phyloP scores from a whole-genome alignment of 2,329 filamentous ascomycete species.

The Chrysoporthe deuterocubensis region DNA sequence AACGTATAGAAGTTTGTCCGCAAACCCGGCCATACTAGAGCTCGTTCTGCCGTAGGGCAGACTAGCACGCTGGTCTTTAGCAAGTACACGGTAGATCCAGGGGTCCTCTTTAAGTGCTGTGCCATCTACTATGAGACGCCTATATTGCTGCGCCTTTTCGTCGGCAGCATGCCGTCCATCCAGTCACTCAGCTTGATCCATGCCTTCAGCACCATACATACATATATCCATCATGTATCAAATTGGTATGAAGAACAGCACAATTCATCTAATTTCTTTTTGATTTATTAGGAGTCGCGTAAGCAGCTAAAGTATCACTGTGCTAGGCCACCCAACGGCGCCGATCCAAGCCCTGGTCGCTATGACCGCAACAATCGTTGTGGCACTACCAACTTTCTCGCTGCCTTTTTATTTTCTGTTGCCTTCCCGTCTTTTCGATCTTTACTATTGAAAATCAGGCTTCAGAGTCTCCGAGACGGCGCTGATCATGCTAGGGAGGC shows the following conservation, averaged over 20 bases:
- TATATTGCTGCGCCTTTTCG: no score
- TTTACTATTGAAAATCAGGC: background rate
- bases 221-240: background rate
- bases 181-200: background rate
- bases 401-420: conserved; percentile 14
- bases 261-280: conserved; percentile 2
- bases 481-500: background rate
- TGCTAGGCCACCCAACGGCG: conserved; percentile 16
- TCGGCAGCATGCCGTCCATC: no score
- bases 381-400: conserved; percentile 28
- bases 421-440: background rate
- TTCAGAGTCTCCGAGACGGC: conserved; percentile 11
- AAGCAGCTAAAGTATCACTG: conserved; percentile 17
- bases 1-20: no score
- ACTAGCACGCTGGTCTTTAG: no score
- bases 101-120: no score
- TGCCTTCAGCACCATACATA: background rate
- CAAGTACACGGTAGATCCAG: no score
- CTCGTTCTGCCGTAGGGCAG: no score
- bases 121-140: no score
- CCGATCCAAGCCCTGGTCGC: conserved; percentile 15
- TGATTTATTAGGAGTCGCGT: conserved; percentile 21
- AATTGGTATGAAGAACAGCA: background rate
- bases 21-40: no score
- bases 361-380: conserved; percentile 25